Conservation (phyloP, 1,139 yeast genomes). For the Pichia sp. region DNA sequence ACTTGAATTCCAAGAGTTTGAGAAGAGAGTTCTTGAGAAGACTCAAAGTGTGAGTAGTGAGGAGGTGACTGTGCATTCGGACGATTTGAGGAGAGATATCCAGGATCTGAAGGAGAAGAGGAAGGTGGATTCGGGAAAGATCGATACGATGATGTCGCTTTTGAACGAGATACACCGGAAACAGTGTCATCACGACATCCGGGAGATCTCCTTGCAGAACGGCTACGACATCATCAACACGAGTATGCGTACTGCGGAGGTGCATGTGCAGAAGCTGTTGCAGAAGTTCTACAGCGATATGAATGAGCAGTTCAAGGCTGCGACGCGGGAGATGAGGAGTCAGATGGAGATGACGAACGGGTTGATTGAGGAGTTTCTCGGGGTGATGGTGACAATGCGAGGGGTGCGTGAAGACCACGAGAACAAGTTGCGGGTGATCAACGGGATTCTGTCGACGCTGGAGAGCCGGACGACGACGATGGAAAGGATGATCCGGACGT, state of each 20-base stretch:
- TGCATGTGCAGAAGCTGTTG: background rate
- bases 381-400: background rate
- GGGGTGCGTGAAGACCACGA: background rate
- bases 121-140: background rate
- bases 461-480: background rate
- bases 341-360: background rate
- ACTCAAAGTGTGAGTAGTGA: background rate
- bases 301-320: background rate
- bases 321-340: background rate
- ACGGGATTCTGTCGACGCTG: background rate
- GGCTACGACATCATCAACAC: background rate
- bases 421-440: background rate
- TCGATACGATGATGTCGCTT: background rate
- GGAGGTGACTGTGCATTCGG: background rate
- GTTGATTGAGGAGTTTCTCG: background rate
- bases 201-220: conserved; percentile 1
- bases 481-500: background rate
- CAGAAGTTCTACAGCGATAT: background rate
- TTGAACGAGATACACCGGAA: background rate
- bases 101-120: background rate
- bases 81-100: background rate
- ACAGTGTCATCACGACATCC: background rate
- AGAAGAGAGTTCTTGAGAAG: background rate
- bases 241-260: background rate
- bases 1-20: background rate